These are phyloP conservation scores for Fusarium coicis DNA, from an alignment of 2,329 filamentous ascomycete species.

Conservation along the genomic window DNA sequence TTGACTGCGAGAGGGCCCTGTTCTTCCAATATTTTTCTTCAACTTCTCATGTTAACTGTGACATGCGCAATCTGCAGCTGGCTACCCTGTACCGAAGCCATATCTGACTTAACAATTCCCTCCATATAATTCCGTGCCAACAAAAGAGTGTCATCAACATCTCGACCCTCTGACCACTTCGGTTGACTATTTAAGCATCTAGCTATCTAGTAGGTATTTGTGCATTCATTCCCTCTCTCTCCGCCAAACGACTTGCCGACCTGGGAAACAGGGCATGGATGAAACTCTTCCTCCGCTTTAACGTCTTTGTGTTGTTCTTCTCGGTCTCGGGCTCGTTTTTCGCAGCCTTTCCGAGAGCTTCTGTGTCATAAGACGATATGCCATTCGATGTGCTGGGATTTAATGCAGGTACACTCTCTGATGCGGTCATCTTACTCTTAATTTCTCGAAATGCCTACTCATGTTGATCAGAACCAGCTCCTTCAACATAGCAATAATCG, in stretches of 20 bases:
- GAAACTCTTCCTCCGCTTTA: conserved; percentile 59
- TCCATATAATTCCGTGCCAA: neutral
- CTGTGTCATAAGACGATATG: neutral
- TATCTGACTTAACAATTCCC: too few relatives aligned
- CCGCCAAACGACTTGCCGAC: conserved; percentile 12
- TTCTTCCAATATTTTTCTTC: neutral
- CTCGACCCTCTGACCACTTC: neutral
- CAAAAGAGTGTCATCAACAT: neutral
- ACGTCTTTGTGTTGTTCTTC: conserved; percentile 9
- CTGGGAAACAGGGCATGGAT: conserved; percentile 55
- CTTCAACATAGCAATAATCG: too few relatives aligned
- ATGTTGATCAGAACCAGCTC: neutral
- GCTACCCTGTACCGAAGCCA: neutral
- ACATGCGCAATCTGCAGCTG: neutral
- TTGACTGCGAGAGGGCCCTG: neutral
- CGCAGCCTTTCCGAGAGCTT: neutral
- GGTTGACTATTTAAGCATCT: neutral
- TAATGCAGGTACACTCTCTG: neutral
- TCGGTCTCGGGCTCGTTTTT: neutral
- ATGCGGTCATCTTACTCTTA: neutral
- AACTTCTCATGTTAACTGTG: neutral
- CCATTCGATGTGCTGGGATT: neutral
- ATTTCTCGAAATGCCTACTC: conserved; percentile 21
- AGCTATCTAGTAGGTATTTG: neutral
- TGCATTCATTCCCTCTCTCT: neutral